Evolutionary conservation across 2,329 filamentous ascomycete genomes (phyloP).

Genomic region (Pestalotiopsis fici): DNA sequence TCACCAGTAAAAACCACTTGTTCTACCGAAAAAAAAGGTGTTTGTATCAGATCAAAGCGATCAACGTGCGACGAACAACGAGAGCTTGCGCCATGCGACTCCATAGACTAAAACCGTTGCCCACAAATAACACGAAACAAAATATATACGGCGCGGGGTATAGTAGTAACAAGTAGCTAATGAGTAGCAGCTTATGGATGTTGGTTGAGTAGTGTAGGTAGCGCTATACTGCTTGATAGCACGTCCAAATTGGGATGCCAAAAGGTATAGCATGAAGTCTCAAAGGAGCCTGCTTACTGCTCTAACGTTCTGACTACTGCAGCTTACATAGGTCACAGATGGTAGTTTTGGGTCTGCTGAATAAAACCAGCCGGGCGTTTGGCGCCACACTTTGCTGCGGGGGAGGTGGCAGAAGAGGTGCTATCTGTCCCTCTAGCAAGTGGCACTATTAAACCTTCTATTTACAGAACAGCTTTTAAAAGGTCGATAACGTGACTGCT

Average conservation of each 20-base stretch:
- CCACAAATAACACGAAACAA: background rate
- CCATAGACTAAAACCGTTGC: background rate
- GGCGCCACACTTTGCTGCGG: background rate
- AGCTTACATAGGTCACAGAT: background rate
- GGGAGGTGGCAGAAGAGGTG: background rate
- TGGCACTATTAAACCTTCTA: slow-evolving; percentile 1
- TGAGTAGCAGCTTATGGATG: background rate
- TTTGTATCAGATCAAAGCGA: slow-evolving; percentile 1
- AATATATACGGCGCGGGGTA: background rate
- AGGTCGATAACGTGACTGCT: background rate
- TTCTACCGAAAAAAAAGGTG: background rate
- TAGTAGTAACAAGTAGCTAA: background rate
- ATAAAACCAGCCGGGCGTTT: background rate
- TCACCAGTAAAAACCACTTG: background rate
- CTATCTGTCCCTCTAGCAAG: background rate
- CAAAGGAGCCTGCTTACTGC: background rate
- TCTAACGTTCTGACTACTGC: background rate
- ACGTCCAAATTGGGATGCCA: background rate
- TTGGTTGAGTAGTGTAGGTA: background rate
- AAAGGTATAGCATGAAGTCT: background rate
- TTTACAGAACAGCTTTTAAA: background rate
- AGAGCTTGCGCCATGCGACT: background rate
- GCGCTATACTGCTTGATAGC: background rate
- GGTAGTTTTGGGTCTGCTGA: background rate
- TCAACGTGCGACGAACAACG: background rate